Conservation (phyloP, 805 yeast species). For the Starmerella sp. region DNA sequence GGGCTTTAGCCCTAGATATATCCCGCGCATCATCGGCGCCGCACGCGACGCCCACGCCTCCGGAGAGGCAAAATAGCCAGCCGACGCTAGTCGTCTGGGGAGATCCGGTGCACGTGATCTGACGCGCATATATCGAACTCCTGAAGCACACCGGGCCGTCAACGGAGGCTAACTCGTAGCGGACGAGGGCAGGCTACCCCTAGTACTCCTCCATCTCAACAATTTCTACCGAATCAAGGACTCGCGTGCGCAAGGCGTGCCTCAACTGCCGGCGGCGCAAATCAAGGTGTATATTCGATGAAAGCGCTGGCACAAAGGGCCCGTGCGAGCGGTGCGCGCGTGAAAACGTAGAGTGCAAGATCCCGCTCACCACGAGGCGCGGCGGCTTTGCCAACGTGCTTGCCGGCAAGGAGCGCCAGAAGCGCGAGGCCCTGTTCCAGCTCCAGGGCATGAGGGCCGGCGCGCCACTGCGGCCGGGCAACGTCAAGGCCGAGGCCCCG, state of each 20-base stretch:
- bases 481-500: no score
- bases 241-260: conserved; percentile 62
- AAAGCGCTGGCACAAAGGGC: conserved; percentile 59
- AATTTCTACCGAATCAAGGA: background rate
- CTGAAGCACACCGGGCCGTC: background rate
- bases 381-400: conserved; percentile 38
- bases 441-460: background rate
- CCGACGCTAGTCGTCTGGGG: no score
- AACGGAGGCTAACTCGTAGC: no score
- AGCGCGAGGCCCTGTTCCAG: background rate
- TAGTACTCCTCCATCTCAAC: background rate
- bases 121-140: background rate
- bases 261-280: conserved; percentile 74
- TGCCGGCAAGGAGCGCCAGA: conserved; percentile 25
- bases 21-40: background rate
- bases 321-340: conserved; percentile 80
- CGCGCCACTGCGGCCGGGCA: background rate
- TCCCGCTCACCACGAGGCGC: conserved; percentile 43
- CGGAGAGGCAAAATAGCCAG: no score
- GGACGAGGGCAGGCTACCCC: background rate
- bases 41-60: background rate
- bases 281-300: conserved; percentile 77
- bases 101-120: no score
- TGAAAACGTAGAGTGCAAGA: conserved; percentile 71
- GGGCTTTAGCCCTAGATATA: no score